A percentile compares a stretch with the other conserved stretches of the same genome.
These are phyloP conservation scores for Pleurotus eryngii DNA, from an alignment of 768 basidiomycete species.

Conservation along the genomic window DNA sequence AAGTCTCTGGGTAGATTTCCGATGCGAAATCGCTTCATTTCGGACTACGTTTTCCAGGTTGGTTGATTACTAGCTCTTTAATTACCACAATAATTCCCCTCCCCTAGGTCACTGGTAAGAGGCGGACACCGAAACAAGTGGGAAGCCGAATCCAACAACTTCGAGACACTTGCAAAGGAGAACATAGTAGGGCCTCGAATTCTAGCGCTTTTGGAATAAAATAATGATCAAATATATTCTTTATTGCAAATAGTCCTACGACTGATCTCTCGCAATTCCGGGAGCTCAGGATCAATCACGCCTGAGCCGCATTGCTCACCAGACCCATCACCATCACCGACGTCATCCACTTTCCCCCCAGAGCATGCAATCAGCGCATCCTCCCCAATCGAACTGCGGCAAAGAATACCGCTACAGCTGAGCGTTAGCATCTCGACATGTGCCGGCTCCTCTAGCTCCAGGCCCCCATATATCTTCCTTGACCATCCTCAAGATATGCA, in stretches of 20 bases:
- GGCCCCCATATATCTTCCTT: neutral
- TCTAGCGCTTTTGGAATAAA: neutral
- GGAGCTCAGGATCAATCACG: neutral
- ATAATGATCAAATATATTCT: neutral
- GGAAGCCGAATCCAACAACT: slow-evolving; percentile 58
- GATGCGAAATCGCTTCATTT: slow-evolving; percentile 59
- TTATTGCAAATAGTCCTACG: neutral
- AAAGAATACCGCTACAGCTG: too few relatives aligned
- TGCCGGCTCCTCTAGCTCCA: neutral
- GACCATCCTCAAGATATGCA: neutral
- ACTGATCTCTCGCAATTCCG: slow-evolving; percentile 4
- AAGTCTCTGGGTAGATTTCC: slow-evolving; percentile 52
- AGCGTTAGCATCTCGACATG: neutral
- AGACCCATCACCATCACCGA: neutral
- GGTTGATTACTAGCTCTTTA: neutral
- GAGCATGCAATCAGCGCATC: neutral
- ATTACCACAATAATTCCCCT: neutral
- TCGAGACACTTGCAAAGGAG: slow-evolving; percentile 49
- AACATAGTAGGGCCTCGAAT: slow-evolving; percentile 20
- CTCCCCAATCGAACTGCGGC: neutral
- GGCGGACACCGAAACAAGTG: slow-evolving; percentile 55
- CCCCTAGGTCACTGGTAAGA: slow-evolving; percentile 36
- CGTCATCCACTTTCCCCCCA: neutral
- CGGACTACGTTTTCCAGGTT: slow-evolving; percentile 49
- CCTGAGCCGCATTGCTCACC: neutral